Evolutionary conservation across 495 filamentous ascomycete species (phyloP).

Genomic region (Penicillium coprophilum): DNA sequence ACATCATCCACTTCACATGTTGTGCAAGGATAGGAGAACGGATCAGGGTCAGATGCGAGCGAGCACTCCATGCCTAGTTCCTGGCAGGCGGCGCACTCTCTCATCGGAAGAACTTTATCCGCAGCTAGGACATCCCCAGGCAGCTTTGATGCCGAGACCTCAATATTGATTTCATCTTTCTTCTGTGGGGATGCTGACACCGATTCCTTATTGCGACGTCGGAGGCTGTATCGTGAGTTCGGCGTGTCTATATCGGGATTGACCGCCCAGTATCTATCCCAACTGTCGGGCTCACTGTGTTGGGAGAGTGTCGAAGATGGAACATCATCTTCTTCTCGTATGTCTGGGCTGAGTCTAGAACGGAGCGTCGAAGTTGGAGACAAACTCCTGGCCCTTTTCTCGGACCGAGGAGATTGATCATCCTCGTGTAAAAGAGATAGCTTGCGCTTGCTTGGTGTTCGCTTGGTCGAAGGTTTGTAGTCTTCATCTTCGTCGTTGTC

Average conservation of each 20-base stretch:
- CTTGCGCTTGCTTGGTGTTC: neutral
- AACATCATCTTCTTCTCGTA: neutral
- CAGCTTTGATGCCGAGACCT: neutral
- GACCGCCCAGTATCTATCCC: constrained; percentile 4
- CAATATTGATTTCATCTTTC: neutral
- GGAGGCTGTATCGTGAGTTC: constrained; percentile 5
- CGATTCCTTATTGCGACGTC: neutral
- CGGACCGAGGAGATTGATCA: neutral
- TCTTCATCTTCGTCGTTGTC: constrained; percentile 19
- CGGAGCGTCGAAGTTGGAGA: neutral
- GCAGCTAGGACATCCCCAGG: neutral
- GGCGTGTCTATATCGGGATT: neutral
- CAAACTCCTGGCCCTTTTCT: neutral
- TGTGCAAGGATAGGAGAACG: constrained; percentile 1
- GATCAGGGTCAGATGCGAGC: neutral
- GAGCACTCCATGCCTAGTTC: neutral
- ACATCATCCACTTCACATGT: neutral
- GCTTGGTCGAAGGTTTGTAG: constrained; percentile 4
- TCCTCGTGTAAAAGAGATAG: neutral
- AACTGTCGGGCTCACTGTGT: constrained; percentile 2
- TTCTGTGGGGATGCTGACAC: neutral
- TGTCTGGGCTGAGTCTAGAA: neutral
- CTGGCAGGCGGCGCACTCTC: constrained; percentile 3
- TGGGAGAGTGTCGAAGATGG: neutral
- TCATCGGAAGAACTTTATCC: neutral